Evolutionary conservation across 129 eudicot species (phyloP), one percentile per base, ranked within the genome.

Genomic region (Escallonia herrerae): DNA sequence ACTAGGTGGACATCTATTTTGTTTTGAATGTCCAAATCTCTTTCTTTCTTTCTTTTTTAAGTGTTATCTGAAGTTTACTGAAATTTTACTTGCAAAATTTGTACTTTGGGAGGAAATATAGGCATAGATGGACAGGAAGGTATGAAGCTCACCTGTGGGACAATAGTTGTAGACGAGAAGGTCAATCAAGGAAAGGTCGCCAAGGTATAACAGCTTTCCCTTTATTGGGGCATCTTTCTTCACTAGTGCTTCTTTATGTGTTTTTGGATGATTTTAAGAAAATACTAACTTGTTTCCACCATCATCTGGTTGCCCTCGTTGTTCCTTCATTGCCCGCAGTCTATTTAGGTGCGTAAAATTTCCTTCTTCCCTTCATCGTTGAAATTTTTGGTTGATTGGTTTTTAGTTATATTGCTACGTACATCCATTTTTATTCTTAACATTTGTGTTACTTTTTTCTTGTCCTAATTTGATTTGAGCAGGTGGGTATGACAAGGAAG

Each of bases 401-500:
- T 4, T 43, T 43, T 10, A 1, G 3, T 15, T 43, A 8, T 38
- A 3, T 60, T 55, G 55, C n/a, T n/a, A 43, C 37, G 8, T 40
- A 37, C 12, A 48, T 41, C 6, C 14, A 43, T 42, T 71, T 56
- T 57, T 22, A 43, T 13, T 12, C 40, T 9, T 2, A 58, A 37
- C 7, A 50, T 15, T 12, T 8, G 4, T 43, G 8, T 66, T 49
- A 37, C 12, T 40, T 10, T 44, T 50, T 63, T 3, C 2, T 33
- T 5, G 5, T 15, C 47, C 4, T n/a, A 42, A 9, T 64, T 45
- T 68, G 6, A 50, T 58, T 64, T 72, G 65, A 43, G 5, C 76
- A 93, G 99, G 99, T 63, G 99, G 99, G 57, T 94, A 94, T 82
- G 99, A 94, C 76, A 94, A 94, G 76, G 99, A 94, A 82, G 99